Evolutionary conservation across 2,329 filamentous ascomycete genomes (phyloP), one percentile per base, ranked within the genome.

Genomic region (Chalaropsis ovoidea): DNA sequence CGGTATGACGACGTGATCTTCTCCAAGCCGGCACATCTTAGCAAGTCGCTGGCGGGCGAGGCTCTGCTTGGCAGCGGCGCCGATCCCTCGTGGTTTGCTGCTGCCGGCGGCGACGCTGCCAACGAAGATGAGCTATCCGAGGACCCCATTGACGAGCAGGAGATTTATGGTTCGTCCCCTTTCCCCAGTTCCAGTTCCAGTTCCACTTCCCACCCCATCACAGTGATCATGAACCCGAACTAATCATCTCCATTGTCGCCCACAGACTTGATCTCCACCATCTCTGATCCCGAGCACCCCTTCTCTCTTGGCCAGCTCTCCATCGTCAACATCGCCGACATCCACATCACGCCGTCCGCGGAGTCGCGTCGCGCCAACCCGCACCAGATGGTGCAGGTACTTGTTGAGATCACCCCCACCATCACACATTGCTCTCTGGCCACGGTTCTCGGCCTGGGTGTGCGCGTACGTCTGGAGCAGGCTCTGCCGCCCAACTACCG

Each of bases 401-500:
- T 87, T 2, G 90, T 99, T 54, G 84, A 95, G 72, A 87, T 99
- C 70, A 99, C 94, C 11, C 94, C 94, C 10, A 99, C 94, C 31
- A 94, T 97, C 72, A 95, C 93, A 17, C 94, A 97, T 76, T 99
- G 94, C 79, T 95, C 90, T 62, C 83, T 99, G 49, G 94, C 94
- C 41, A 99, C 94, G 0, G 91, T 99, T 68, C 96, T 99, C 71
- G 94, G 94, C 0, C 81, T 99, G 17, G 94, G 92, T 15, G 90
- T 99, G 24, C 85, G 94, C 56, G 92, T 96, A 52, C 85, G 94
- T 27, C 81, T 99, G 27, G 92, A 97, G 77, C 88, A 95, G 74
- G 88, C 89, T 11, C 80, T 99, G 67, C 94, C 94, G 2, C 89
- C 94, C 42, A 89, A 93, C 72, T 99, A 94, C 75, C 85, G 94